Evolutionary conservation across 768 basidiomycete genomes (phyloP).

Genomic region (Tricholomella constricta): DNA sequence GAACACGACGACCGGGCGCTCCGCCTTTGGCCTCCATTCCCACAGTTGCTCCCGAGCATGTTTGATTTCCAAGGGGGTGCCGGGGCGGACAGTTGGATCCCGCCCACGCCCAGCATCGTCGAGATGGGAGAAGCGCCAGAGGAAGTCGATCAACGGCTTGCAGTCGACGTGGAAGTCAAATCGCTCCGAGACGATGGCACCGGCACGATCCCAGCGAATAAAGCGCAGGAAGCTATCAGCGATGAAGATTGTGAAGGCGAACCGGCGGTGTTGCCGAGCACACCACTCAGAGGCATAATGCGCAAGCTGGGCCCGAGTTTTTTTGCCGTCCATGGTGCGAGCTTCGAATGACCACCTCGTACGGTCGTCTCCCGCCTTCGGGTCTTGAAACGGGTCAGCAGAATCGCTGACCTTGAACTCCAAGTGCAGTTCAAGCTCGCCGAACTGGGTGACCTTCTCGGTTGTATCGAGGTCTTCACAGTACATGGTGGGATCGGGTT

Average conservation of each 20-base stretch:
- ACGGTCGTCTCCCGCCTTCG: not conserved
- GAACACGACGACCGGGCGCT: slow-evolving; percentile 7
- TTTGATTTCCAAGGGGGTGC: slow-evolving; percentile 5
- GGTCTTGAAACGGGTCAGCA: slow-evolving; percentile 14
- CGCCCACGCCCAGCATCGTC: slow-evolving; percentile 20
- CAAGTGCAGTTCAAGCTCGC: slow-evolving; percentile 7
- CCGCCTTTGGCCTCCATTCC: slow-evolving; percentile 3
- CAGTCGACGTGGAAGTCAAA: slow-evolving; percentile 2
- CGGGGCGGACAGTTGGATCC: slow-evolving; percentile 26
- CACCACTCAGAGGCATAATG: slow-evolving; percentile 23
- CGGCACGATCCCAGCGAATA: slow-evolving; percentile 5
- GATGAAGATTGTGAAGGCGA: not conserved
- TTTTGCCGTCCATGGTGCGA: not conserved
- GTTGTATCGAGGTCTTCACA: not conserved
- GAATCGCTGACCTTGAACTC: slow-evolving; percentile 18
- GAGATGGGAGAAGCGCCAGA: slow-evolving; percentile 5
- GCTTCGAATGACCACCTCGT: not conserved
- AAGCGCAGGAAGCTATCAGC: not conserved
- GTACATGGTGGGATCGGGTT: slow-evolving; percentile 11
- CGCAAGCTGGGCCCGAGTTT: slow-evolving; percentile 24
- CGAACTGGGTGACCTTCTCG: slow-evolving; percentile 8
- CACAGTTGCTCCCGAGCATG: not conserved
- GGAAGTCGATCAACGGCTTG: not conserved
- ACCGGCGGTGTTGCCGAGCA: slow-evolving; percentile 7
- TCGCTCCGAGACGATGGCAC: not conserved